Percentiles rank a stretch among this genome's conserved stretches.
Evolutionary conservation across 2,329 filamentous ascomycete species (phyloP).

Genomic region (Hypomyces rosellus): DNA sequence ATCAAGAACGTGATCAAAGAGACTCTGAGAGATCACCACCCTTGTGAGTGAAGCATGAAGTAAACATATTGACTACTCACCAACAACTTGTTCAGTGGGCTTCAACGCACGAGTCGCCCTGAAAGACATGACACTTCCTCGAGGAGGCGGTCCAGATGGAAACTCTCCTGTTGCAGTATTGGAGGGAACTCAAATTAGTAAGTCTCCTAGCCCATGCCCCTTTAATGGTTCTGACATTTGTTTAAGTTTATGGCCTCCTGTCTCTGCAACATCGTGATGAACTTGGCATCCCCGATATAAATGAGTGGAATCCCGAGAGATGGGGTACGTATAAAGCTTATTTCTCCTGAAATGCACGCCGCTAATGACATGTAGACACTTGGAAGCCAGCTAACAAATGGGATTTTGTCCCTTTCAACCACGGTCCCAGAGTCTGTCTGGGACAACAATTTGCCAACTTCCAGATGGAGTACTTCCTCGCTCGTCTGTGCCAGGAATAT

Average conservation of each 20-base stretch:
- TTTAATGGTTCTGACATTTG: neutral
- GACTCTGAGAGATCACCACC: neutral
- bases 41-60: neutral
- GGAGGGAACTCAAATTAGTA: neutral
- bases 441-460: constrained; percentile 36
- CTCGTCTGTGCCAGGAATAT: constrained; percentile 28
- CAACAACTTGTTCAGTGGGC: neutral
- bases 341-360: neutral
- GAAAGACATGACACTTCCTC: neutral
- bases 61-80: neutral
- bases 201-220: neutral
- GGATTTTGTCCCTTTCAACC: constrained; percentile 38
- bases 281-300: neutral
- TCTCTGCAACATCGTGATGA: neutral
- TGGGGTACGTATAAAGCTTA: neutral
- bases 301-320: neutral
- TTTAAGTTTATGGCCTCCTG: neutral
- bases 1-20: neutral
- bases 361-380: neutral
- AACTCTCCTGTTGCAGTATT: neutral
- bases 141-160: neutral
- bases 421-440: constrained; percentile 37
- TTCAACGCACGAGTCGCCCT: neutral
- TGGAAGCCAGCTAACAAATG: constrained; percentile 15
- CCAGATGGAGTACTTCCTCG: constrained; percentile 32